Conservation (phyloP, 805 yeast species). For the Lipomyces yamanashiensis region DNA sequence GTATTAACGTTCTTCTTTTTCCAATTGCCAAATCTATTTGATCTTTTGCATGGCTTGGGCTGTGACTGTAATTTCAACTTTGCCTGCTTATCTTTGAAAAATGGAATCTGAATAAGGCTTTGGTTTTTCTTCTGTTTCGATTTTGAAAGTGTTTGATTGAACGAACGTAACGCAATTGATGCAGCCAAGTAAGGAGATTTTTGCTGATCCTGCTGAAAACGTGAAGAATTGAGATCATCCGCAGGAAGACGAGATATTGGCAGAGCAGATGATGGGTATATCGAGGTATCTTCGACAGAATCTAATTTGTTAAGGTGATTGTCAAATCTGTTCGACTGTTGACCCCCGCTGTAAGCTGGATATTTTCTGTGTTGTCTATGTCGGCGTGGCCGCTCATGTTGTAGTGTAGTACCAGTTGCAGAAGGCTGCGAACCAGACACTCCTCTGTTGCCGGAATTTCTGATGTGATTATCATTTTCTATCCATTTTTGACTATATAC, state of each 20-base stretch:
- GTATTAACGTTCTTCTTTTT: background rate
- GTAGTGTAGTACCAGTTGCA: no score
- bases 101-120: background rate
- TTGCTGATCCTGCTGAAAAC: background rate
- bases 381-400: no score
- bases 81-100: background rate
- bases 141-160: background rate
- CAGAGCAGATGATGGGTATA: background rate
- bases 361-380: no score
- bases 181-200: slow-evolving; percentile 1
- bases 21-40: slow-evolving; percentile 16
- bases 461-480: no score
- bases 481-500: no score
- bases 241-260: background rate
- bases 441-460: no score
- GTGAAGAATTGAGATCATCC: background rate
- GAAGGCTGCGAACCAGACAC: no score
- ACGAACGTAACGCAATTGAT: background rate
- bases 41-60: background rate
- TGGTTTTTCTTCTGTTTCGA: background rate
- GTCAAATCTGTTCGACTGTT: no score
- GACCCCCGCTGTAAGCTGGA: no score
- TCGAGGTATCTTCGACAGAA: no score
- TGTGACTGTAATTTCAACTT: background rate
- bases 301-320: no score